These are phyloP conservation scores for Chlorella sp. DNA, from an alignment of 139 green algal genomes.

Conservation along the genomic window DNA sequence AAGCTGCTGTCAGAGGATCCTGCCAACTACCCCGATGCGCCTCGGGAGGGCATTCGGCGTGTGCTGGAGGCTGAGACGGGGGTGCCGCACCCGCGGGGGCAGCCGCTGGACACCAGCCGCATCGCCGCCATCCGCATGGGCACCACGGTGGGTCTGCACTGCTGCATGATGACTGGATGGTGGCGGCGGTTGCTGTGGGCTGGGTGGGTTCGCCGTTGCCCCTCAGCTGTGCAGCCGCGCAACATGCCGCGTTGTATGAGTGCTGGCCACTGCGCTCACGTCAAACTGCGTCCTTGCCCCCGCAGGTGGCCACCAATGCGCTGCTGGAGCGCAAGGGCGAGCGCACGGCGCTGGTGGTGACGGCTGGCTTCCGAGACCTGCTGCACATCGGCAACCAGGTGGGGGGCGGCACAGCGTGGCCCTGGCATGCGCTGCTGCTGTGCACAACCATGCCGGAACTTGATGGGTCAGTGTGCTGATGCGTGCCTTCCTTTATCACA, in stretches of 20 bases:
- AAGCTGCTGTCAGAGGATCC: constrained; percentile 98
- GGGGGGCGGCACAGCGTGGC: no score
- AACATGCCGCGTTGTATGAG: no score
- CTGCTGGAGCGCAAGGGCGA: constrained; percentile 93
- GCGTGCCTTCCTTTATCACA: no score
- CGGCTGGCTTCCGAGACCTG: constrained; percentile 90
- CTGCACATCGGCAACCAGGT: constrained; percentile 96
- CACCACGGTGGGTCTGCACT: constrained; percentile 71
- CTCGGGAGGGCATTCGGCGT: constrained; percentile 93
- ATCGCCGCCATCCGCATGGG: constrained; percentile 93
- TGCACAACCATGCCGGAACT: no score
- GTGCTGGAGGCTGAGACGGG: constrained; percentile 91
- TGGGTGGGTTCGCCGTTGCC: not conserved
- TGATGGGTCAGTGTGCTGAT: no score
- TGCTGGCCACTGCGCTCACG: no score
- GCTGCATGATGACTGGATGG: no score
- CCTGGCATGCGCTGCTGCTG: no score
- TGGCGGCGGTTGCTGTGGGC: not conserved
- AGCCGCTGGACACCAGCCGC: constrained; percentile 83
- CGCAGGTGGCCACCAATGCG: constrained; percentile 94
- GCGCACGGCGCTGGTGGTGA: constrained; percentile 83
- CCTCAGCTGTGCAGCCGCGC: no score
- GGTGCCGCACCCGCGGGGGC: constrained; percentile 58
- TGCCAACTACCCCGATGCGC: constrained; percentile 94
- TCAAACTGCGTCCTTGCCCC: no score